Percentiles rank a stretch among this genome's conserved stretches.
Conservation (phyloP, 352 stramenopile species). For the Pythium phragmitis region DNA sequence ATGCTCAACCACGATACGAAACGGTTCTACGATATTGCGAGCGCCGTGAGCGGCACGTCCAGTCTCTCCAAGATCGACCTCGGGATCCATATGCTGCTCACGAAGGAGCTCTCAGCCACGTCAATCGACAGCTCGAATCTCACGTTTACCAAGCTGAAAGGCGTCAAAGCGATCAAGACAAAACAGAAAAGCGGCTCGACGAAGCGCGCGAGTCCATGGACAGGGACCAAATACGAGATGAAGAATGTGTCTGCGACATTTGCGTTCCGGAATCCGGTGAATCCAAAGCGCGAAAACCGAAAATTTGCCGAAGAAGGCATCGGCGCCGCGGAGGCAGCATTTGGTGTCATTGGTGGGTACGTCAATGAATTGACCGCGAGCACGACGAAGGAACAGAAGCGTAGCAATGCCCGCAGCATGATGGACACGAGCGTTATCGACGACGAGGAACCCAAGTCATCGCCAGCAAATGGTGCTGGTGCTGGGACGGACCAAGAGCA, state of each 20-base stretch:
- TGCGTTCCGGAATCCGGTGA: constrained; percentile 54
- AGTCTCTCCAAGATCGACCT: constrained; percentile 66
- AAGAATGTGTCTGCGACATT: constrained; percentile 61
- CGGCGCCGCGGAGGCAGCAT: constrained; percentile 29
- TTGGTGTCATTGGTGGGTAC: constrained; percentile 58
- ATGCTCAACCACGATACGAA: constrained; percentile 63
- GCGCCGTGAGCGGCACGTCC: constrained; percentile 48
- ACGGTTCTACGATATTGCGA: constrained; percentile 65
- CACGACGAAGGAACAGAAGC: constrained; percentile 26
- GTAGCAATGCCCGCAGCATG: constrained; percentile 32
- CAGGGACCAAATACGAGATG: constrained; percentile 75
- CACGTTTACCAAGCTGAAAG: constrained; percentile 59
- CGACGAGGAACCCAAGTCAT: constrained; percentile 18
- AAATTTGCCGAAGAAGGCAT: constrained; percentile 29
- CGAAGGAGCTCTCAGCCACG: constrained; percentile 62
- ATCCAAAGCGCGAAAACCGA: constrained; percentile 47
- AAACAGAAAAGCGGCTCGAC: constrained; percentile 31
- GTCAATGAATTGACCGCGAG: constrained; percentile 43
- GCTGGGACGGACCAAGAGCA: constrained; percentile 28
- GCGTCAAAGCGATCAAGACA: constrained; percentile 37
- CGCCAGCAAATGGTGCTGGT: not conserved
- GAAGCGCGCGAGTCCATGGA: constrained; percentile 51
- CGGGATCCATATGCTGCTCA: constrained; percentile 71
- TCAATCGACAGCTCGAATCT: constrained; percentile 54
- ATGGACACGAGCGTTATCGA: constrained; percentile 34